Percentiles rank a stretch among this genome's conserved stretches.
Evolutionary conservation across 2,329 filamentous ascomycete genomes (phyloP).

Genomic region (Aspergillus sp.): DNA sequence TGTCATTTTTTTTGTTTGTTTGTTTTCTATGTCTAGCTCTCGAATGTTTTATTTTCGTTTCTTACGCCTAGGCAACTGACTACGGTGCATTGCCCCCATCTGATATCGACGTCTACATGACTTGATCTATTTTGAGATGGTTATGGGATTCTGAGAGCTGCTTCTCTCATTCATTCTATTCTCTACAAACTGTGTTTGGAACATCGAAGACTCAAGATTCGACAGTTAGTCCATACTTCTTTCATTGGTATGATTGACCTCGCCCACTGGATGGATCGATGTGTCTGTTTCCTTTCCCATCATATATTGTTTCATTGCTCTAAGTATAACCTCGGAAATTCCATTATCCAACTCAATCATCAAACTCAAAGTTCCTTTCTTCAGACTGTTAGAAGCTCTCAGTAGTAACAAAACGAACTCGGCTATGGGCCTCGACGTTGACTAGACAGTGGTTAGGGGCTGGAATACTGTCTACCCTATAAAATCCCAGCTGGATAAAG

Average conservation of each 20-base stretch:
- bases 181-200: conserved; percentile 10
- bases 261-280: conserved; percentile 12
- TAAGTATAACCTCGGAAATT: not conserved
- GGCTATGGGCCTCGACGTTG: not conserved
- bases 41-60: conserved; percentile 2
- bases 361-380: not conserved
- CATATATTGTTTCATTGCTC: not conserved
- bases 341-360: not conserved
- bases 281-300: conserved; percentile 1
- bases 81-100: not conserved
- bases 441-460: not conserved
- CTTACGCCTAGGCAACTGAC: not conserved
- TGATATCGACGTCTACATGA: not conserved
- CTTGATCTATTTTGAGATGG: conserved; percentile 1
- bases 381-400: not conserved
- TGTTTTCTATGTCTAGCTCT: conserved; percentile 2
- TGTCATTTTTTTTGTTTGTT: conserved; percentile 7
- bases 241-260: conserved; percentile 5
- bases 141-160: not conserved
- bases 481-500: too few relatives aligned
- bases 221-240: not conserved
- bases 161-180: not conserved
- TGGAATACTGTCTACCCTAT: not conserved
- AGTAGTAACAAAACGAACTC: not conserved
- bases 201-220: conserved; percentile 6